Percentiles rank a stretch among this genome's conserved stretches.
Conservation (phyloP, 768 basidiomycete genomes). For the Clitopilus hobsonii region DNA sequence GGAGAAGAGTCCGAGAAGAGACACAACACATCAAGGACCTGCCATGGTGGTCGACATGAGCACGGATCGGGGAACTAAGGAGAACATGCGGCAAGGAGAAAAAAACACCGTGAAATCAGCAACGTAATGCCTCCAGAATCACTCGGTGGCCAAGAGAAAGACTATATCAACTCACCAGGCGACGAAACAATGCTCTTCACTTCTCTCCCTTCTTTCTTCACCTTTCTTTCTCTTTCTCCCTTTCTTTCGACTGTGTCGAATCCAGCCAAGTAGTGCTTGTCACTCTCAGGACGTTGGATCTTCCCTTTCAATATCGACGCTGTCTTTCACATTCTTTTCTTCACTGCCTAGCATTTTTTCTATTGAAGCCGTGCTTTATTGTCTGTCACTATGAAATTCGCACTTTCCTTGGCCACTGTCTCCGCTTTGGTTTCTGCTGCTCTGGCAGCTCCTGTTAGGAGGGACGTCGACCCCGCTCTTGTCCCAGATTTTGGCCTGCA, state of each 20-base stretch:
- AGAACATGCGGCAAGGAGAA: neutral
- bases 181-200: neutral
- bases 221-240: neutral
- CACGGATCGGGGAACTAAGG: neutral
- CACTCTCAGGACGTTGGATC: conserved; percentile 7
- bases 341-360: neutral
- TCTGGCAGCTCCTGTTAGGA: conserved; percentile 35
- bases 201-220: neutral
- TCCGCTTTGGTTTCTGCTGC: conserved; percentile 28
- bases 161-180: neutral
- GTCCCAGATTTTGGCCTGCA: conserved; percentile 58
- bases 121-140: neutral
- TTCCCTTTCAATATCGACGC: conserved; percentile 14
- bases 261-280: conserved; percentile 1
- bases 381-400: conserved; percentile 25
- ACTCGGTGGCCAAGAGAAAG: neutral
- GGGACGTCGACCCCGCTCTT: conserved; percentile 36
- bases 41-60: neutral
- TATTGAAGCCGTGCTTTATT: neutral
- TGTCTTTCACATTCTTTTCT: conserved; percentile 1
- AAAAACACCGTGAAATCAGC: neutral
- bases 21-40: neutral
- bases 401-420: conserved; percentile 21
- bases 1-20: no score
- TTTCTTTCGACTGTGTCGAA: conserved; percentile 17